A percentile compares a stretch with the other conserved stretches of the same genome.
Evolutionary conservation across 139 green algal genomes (phyloP).

Genomic region (Micractinium sp.): DNA sequence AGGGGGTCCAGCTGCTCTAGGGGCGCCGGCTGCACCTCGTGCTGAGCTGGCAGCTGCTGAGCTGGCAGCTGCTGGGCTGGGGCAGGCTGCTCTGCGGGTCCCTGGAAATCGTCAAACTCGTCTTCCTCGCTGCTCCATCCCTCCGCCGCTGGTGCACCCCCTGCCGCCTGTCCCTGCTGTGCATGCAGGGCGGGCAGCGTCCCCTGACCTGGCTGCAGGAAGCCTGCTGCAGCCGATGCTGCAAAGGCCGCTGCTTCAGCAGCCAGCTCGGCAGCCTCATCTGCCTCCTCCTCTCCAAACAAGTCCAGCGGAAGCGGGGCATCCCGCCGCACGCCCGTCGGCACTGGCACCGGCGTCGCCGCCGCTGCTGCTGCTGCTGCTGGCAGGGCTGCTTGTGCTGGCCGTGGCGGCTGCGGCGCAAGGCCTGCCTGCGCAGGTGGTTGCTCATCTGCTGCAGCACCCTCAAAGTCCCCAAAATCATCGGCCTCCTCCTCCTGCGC

Average conservation of each 20-base stretch:
- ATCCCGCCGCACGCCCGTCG: neutral
- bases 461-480: conserved; percentile 15
- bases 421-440: neutral
- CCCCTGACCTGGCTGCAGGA: neutral
- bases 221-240: neutral
- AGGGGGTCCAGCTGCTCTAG: too few species aligned
- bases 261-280: neutral
- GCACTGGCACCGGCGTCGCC: neutral
- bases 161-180: neutral
- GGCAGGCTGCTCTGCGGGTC: neutral
- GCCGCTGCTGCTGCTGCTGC: neutral
- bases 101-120: neutral
- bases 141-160: too few species aligned
- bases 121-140: neutral
- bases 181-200: neutral
- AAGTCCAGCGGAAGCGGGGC: conserved; percentile 1
- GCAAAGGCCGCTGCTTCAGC: neutral
- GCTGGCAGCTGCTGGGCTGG: neutral
- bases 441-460: neutral
- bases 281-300: conserved; percentile 3
- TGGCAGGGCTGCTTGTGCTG: neutral
- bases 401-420: neutral
- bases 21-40: neutral
- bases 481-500: neutral
- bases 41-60: conserved; percentile 3